Percentiles rank a stretch among this genome's conserved stretches.
Evolutionary conservation across 2,329 filamentous ascomycete species (phyloP).

Genomic region (Colletotrichum sp.): DNA sequence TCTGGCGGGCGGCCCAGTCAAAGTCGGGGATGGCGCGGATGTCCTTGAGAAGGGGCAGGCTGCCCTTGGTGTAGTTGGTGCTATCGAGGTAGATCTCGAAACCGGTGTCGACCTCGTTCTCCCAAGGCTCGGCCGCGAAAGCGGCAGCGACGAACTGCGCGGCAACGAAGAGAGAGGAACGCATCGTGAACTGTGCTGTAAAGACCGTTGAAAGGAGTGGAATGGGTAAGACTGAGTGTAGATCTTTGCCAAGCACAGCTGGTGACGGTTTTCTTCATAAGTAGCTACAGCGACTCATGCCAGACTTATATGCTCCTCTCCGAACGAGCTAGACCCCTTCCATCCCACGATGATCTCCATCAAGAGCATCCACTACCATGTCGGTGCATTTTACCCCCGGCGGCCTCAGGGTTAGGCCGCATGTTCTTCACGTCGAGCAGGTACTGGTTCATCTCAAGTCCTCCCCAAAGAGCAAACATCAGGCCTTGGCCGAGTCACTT

Average conservation of each 20-base stretch:
- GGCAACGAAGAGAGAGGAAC: background rate
- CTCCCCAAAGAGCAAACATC: background rate
- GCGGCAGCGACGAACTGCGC: slow-evolving; percentile 27
- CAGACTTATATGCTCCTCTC: background rate
- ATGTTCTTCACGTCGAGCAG: background rate
- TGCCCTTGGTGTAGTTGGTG: slow-evolving; percentile 36
- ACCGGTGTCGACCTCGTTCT: slow-evolving; percentile 41
- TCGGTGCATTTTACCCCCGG: slow-evolving; percentile 4
- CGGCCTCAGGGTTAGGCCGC: slow-evolving; percentile 3
- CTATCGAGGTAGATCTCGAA: slow-evolving; percentile 29
- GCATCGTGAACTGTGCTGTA: background rate
- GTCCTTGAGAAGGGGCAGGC: slow-evolving; percentile 41
- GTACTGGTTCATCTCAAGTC: slow-evolving; percentile 11
- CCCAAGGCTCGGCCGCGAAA: slow-evolving; percentile 32
- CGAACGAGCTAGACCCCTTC: background rate
- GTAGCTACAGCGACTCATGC: background rate
- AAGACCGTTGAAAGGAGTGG: background rate
- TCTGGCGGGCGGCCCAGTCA: slow-evolving; percentile 51
- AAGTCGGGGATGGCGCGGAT: slow-evolving; percentile 54
- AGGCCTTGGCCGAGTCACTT: background rate
- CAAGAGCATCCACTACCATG: background rate
- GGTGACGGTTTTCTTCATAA: background rate
- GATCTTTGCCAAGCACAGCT: background rate
- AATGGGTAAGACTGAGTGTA: background rate
- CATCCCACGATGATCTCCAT: slow-evolving; percentile 5